A percentile compares a stretch with the other conserved stretches of the same genome.
phyloP scores from a whole-genome alignment of 176 grass and related monocot genomes.

The Paspalum notatum region DNA sequence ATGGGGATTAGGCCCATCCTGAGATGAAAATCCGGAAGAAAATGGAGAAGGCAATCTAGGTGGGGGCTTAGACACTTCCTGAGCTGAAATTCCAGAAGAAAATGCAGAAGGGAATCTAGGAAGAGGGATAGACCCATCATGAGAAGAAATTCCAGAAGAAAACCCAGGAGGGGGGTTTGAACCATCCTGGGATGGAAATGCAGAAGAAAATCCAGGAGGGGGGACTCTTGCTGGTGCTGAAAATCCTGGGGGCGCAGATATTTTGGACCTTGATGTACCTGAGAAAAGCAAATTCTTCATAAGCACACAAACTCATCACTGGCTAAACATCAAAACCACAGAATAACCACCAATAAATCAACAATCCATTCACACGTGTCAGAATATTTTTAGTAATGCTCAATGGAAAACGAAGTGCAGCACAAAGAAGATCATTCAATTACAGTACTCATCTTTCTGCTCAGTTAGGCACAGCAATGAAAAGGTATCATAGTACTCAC shows the following conservation, averaged over 20 bases:
- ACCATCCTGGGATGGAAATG: constrained; percentile 56
- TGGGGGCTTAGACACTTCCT: constrained; percentile 46
- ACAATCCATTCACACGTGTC: not conserved
- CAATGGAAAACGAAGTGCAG: constrained; percentile 4
- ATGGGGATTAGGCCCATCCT: constrained; percentile 30
- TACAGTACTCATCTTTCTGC: constrained; percentile 4
- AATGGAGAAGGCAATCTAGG: constrained; percentile 39
- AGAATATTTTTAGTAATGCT: constrained; percentile 5
- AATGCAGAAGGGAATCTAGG: constrained; percentile 37
- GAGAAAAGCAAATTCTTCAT: constrained; percentile 17
- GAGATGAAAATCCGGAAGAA: constrained; percentile 46
- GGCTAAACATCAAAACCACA: constrained; percentile 41
- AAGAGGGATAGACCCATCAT: constrained; percentile 4
- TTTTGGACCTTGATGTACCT: constrained; percentile 55
- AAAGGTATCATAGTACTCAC: constrained; percentile 46
- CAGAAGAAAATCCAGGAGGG: constrained; percentile 59
- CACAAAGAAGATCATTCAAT: constrained; percentile 13
- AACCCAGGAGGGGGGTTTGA: constrained; percentile 52
- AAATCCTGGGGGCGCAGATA: constrained; percentile 63
- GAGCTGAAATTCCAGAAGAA: constrained; percentile 64
- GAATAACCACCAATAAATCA: constrained; percentile 15
- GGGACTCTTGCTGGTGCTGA: constrained; percentile 53
- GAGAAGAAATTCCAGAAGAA: constrained; percentile 47
- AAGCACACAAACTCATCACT: constrained; percentile 21
- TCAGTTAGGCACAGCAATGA: constrained; percentile 3